A percentile compares a stretch with the other conserved stretches of the same genome.
phyloP scores from a whole-genome alignment of 1,139 yeast genomes.

The Taphrina populina region DNA sequence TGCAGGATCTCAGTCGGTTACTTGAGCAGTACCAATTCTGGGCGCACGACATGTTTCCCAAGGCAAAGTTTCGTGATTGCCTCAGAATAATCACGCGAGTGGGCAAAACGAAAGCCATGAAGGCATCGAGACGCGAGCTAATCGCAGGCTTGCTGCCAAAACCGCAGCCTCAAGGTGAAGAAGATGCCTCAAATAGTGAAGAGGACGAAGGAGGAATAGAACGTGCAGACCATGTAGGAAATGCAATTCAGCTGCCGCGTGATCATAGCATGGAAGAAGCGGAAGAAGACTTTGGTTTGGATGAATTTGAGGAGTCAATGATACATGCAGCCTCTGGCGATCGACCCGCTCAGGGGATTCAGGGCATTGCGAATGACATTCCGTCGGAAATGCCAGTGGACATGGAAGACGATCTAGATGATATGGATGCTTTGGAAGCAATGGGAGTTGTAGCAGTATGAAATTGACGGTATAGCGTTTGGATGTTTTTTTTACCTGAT shows the following conservation, averaged over 20 bases:
- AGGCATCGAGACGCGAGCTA: slow-evolving; percentile 33
- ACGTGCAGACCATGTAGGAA: not conserved
- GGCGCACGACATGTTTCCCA: slow-evolving; percentile 80
- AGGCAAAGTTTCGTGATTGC: slow-evolving; percentile 70
- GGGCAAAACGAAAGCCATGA: slow-evolving; percentile 43
- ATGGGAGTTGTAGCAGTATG: too few species aligned
- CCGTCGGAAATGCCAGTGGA: slow-evolving; percentile 11
- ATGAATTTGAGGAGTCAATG: slow-evolving; percentile 5
- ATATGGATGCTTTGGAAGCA: slow-evolving; percentile 28
- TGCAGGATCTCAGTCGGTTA: slow-evolving; percentile 52
- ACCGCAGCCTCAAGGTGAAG: slow-evolving; percentile 1
- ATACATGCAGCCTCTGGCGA: not conserved
- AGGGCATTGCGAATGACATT: slow-evolving; percentile 9
- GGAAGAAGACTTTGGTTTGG: slow-evolving; percentile 7
- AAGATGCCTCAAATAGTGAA: not conserved
- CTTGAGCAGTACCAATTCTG: slow-evolving; percentile 73
- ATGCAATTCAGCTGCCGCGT: too few species aligned
- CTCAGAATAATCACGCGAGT: slow-evolving; percentile 43
- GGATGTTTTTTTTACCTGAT: too few species aligned
- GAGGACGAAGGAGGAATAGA: slow-evolving; percentile 1
- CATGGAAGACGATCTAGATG: slow-evolving; percentile 22
- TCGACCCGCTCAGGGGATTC: slow-evolving; percentile 4
- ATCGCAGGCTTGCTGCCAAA: slow-evolving; percentile 22
- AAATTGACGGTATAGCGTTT: too few species aligned
- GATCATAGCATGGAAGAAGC: too few species aligned